Percentiles rank a stretch among this genome's conserved stretches.
Evolutionary conservation across 257 asterid species (phyloP).

Genomic region (Oldenlandia corymbosa): DNA sequence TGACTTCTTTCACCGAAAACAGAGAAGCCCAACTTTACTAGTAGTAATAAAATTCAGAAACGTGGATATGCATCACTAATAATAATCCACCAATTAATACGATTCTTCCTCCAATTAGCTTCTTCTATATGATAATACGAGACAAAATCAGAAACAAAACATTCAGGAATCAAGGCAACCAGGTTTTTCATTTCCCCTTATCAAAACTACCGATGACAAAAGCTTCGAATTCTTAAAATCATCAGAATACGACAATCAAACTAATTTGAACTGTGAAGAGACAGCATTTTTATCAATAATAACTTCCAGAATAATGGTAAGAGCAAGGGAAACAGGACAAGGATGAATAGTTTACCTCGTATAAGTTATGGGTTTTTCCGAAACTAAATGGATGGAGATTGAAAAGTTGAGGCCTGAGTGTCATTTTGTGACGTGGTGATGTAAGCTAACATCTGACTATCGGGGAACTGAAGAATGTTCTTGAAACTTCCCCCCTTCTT

Average conservation of each 20-base stretch:
- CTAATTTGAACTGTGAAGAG: too few relatives aligned
- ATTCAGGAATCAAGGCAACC: background rate
- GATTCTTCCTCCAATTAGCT: background rate
- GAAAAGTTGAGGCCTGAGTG: background rate
- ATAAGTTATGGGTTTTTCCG: background rate
- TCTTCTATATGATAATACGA: background rate
- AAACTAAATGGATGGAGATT: background rate
- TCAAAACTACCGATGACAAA: background rate
- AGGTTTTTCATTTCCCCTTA: too few relatives aligned
- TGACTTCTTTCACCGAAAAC: too few relatives aligned
- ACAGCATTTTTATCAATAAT: too few relatives aligned
- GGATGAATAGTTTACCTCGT: background rate
- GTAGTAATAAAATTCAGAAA: too few relatives aligned
- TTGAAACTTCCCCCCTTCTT: slow-evolving; percentile 18
- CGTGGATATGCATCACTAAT: background rate
- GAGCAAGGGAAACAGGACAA: background rate
- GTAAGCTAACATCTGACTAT: too few relatives aligned
- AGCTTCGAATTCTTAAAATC: background rate
- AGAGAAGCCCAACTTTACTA: too few relatives aligned
- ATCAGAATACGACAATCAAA: too few relatives aligned
- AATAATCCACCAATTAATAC: too few relatives aligned
- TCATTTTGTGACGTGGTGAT: too few relatives aligned
- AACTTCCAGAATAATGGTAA: background rate
- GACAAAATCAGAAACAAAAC: background rate
- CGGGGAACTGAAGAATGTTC: slow-evolving; percentile 14